Conservation (phyloP, 2,329 filamentous ascomycete species). For the Thermoascus crustaceus region DNA sequence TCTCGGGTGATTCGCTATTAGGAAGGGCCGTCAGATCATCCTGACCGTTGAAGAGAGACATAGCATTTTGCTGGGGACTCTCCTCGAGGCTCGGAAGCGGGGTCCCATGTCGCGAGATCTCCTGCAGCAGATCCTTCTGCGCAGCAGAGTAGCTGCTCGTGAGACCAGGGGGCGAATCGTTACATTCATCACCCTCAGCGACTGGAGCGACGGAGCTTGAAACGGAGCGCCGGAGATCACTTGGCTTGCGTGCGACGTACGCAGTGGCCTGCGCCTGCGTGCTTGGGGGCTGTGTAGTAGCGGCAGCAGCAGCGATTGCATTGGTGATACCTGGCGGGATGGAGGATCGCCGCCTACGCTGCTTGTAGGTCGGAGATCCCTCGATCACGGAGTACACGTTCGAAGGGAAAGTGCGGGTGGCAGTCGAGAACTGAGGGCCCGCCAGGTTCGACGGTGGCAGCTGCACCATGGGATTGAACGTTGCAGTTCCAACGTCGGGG, state of each 20-base stretch:
- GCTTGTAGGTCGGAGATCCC: slow-evolving; percentile 97
- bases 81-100: slow-evolving; percentile 78
- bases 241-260: slow-evolving; percentile 66
- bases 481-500: slow-evolving; percentile 68
- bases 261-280: slow-evolving; percentile 32
- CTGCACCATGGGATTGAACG: slow-evolving; percentile 83
- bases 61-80: slow-evolving; percentile 64
- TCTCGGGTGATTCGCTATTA: slow-evolving; percentile 53
- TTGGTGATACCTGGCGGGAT: slow-evolving; percentile 74
- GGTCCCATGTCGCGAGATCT: slow-evolving; percentile 81
- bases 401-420: slow-evolving; percentile 56
- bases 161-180: slow-evolving; percentile 69
- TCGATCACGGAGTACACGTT: slow-evolving; percentile 95
- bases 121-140: slow-evolving; percentile 68
- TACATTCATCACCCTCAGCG: slow-evolving; percentile 68
- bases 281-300: slow-evolving; percentile 39
- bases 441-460: slow-evolving; percentile 77
- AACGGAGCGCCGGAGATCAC: slow-evolving; percentile 83
- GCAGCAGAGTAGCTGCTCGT: slow-evolving; percentile 65
- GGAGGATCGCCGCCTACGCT: slow-evolving; percentile 85
- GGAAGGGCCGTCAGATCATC: slow-evolving; percentile 61
- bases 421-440: slow-evolving; percentile 68
- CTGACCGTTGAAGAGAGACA: slow-evolving; percentile 54
- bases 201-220: slow-evolving; percentile 79
- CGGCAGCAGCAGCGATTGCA: slow-evolving; percentile 51